phyloP scores from a whole-genome alignment of 208 protist genomes.

The Angomonas ambiguus region DNA sequence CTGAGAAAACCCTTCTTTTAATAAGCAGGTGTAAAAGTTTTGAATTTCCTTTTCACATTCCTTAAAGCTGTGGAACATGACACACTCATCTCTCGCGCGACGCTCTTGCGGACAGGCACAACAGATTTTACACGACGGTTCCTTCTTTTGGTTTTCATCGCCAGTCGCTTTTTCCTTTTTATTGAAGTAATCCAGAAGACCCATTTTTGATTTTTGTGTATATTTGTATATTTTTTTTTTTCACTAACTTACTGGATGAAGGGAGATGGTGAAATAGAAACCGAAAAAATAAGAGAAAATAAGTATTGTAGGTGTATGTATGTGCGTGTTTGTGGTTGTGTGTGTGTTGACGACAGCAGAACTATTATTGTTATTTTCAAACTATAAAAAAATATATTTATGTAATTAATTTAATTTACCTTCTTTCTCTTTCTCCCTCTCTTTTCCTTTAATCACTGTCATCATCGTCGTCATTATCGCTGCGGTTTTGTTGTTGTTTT shows the following conservation, averaged over 20 bases:
- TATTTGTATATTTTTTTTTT: neutral
- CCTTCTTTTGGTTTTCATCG: slow-evolving; percentile 12
- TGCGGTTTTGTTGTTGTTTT: neutral
- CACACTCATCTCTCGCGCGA: slow-evolving; percentile 72
- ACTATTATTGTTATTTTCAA: neutral
- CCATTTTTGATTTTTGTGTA: slow-evolving; percentile 2
- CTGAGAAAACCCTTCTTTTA: slow-evolving; percentile 64
- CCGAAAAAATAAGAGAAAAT: slow-evolving; percentile 9
- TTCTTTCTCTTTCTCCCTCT: slow-evolving; percentile 20
- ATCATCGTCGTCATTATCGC: neutral
- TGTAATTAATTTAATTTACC: slow-evolving; percentile 3
- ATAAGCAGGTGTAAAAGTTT: slow-evolving; percentile 71
- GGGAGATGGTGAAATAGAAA: neutral
- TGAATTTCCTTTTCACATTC: slow-evolving; percentile 56
- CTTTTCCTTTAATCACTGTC: slow-evolving; percentile 14
- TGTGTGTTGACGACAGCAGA: no score
- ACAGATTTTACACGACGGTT: slow-evolving; percentile 80
- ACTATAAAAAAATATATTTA: slow-evolving; percentile 4
- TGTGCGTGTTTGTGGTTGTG: no score
- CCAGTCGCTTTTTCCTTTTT: neutral
- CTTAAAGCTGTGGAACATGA: slow-evolving; percentile 54
- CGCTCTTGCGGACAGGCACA: slow-evolving; percentile 79
- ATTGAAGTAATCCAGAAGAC: neutral
- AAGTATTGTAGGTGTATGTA: neutral
- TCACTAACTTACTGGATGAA: neutral